Evolutionary conservation across 202 grass and related monocot genomes (phyloP), one percentile per base, ranked within the genome.

Genomic region (Bolboschoenoplectus hybrid): DNA sequence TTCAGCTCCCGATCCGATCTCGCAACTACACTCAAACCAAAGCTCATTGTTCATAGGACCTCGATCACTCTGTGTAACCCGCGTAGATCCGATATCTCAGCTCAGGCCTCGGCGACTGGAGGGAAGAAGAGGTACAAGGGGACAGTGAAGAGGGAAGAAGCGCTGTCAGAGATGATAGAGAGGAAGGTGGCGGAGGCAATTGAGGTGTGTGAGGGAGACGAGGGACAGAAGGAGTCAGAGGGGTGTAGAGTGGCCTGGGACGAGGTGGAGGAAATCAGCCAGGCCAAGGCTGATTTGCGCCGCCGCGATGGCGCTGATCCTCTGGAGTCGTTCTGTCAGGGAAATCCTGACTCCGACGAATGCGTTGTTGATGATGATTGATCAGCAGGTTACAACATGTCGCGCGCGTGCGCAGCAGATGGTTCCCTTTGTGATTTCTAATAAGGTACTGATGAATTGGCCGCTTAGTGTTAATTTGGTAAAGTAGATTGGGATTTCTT

Each of bases 241-340:
- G 91, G 82, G n/a, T 95, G 89, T 85, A 86, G 87, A 49, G 91
- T 93, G 60, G 91, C 89, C 64, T 93, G 93, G 91, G 91, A 93
- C 67, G 91, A 95, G 88, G 89, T 91, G 86, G 94, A 96, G 86
- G 89, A 93, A 84, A 67, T 93, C 77, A 96, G 91, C 88, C 84
- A 82, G 85, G 94, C 91, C 58, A 87, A 81, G 65, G 93, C 93
- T 80, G 51, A 93, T 63, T 84, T 93, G 32, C 91, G 88, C 82
- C 91, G 88, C 36, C 87, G 86, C 4, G 67, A 82, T 17, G 35
- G 83, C 43, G n/a, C 64, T 41, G 91, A 96, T 87, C 91, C 88
- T 67, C 93, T 95, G 35, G 91, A 95, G 65, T 60, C 71, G 17
- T 95, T 95, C 70, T 95, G 93, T 84, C 35, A 63, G 19, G 61